Conservation (phyloP, 306 rosid species). For the Vigna nakashimae region DNA sequence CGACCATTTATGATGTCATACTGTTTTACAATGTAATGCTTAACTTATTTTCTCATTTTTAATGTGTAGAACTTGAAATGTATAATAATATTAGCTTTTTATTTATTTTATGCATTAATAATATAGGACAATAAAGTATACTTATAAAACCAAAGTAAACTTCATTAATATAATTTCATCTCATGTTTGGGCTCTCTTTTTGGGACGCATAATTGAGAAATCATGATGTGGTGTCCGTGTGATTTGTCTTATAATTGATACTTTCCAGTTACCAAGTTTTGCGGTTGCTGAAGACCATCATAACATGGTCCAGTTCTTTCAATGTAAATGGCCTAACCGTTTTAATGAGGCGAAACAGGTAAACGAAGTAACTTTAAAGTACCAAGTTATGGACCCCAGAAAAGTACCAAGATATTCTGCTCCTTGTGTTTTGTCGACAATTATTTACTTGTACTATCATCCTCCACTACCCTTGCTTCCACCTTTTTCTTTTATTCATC, state of each 20-base stretch:
- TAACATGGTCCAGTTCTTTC: conserved; percentile 11
- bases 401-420: conserved; percentile 2
- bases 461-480: conserved; percentile 9
- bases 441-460: conserved; percentile 3
- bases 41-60: not conserved
- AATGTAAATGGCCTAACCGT: conserved; percentile 3
- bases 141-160: not conserved
- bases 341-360: conserved; percentile 12
- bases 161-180: not conserved
- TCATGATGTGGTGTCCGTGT: not conserved
- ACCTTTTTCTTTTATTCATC: not conserved
- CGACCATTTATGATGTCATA: no score
- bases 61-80: not conserved
- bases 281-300: not conserved
- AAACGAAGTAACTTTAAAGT: conserved; percentile 5
- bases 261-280: conserved; percentile 2
- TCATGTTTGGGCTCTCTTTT: no score
- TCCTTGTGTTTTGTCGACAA: not conserved
- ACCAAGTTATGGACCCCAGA: conserved; percentile 13
- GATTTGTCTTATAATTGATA: conserved; percentile 6
- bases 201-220: not conserved
- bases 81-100: no score
- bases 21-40: no score
- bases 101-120: no score
- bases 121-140: no score